Evolutionary conservation across 2,329 filamentous ascomycete species (phyloP).

Genomic region (Cordyceps javanica): DNA sequence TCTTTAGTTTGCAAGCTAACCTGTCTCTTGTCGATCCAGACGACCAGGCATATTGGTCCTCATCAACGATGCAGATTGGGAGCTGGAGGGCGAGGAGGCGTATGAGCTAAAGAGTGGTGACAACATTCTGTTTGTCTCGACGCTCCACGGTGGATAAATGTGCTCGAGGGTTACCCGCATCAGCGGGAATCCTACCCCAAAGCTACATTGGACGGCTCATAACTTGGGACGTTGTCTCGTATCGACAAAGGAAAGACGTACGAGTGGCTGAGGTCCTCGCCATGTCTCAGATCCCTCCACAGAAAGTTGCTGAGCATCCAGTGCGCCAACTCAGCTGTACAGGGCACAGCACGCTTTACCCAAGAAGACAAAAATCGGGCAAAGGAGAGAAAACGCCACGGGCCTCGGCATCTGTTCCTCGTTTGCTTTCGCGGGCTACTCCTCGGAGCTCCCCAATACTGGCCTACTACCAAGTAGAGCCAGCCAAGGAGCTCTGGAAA

Average conservation of each 20-base stretch:
- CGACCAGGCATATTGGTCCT: conserved; percentile 92
- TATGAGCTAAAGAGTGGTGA: conserved; percentile 80
- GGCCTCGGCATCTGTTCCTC: not conserved
- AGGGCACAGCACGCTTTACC: not conserved
- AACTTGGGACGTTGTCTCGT: not conserved
- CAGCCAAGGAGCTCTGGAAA: not conserved
- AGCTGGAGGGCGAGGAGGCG: conserved; percentile 87
- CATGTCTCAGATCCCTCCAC: conserved; percentile 11
- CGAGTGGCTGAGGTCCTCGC: not conserved
- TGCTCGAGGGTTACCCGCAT: too few species aligned
- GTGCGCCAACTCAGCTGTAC: conserved; percentile 3
- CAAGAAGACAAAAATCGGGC: not conserved
- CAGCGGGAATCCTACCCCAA: too few species aligned
- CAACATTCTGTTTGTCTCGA: conserved; percentile 93
- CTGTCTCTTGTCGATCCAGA: conserved; percentile 40
- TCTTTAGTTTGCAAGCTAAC: not conserved
- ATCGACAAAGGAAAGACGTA: not conserved
- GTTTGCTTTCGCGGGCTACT: not conserved
- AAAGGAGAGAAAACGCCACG: not conserved
- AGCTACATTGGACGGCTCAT: not conserved
- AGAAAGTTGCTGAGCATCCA: not conserved
- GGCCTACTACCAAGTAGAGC: not conserved
- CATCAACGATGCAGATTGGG: conserved; percentile 98
- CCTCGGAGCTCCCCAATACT: not conserved
- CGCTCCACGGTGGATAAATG: conserved; percentile 84